Percentiles rank a stretch among this genome's conserved stretches.
These are phyloP conservation scores for Rhazya stricta DNA, from an alignment of 257 asterid genomes.

Conservation along the genomic window DNA sequence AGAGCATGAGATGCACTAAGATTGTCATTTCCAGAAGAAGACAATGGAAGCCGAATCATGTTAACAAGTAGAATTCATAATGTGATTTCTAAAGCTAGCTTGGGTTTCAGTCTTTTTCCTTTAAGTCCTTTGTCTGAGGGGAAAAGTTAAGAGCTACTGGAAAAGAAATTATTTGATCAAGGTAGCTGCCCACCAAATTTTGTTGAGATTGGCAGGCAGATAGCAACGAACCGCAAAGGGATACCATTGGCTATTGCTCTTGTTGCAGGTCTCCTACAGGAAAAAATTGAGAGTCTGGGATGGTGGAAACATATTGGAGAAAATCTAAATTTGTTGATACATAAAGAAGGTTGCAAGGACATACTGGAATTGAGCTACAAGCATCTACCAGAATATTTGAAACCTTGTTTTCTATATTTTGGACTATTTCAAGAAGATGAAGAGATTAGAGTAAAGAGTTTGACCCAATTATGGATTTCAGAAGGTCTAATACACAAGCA, in stretches of 20 bases:
- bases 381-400: neutral
- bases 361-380: neutral
- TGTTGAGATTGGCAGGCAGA: neutral
- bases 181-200: neutral
- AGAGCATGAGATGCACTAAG: neutral
- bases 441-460: no score
- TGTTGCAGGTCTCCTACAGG: neutral
- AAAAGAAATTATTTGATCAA: neutral
- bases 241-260: neutral
- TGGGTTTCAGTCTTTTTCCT: neutral
- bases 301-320: neutral
- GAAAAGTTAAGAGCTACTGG: neutral
- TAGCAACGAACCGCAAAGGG: neutral
- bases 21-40: neutral
- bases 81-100: no score
- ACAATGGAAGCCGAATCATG: neutral
- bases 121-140: neutral
- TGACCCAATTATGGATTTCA: neutral
- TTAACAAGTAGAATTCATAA: neutral
- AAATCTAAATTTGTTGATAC: no score
- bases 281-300: no score
- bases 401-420: no score
- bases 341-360: neutral
- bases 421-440: no score
- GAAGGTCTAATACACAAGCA: neutral